Conservation (phyloP, 2,329 filamentous ascomycete genomes). For the Corynespora cassiicola region DNA sequence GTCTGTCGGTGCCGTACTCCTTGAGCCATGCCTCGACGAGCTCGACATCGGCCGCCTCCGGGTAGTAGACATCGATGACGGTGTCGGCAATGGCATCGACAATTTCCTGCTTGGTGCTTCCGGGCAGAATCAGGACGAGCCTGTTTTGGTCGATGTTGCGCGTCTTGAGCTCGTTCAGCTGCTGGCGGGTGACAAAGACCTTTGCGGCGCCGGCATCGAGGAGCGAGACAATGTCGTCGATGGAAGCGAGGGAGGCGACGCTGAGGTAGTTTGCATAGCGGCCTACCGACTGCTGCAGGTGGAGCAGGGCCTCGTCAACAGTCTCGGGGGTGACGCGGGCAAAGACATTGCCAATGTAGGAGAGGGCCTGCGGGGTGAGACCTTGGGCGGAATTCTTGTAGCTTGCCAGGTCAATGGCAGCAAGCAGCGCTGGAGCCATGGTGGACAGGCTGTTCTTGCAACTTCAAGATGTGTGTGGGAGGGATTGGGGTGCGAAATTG, state of each 20-base stretch:
- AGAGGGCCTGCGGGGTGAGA: constrained; percentile 58
- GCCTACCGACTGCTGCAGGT: constrained; percentile 64
- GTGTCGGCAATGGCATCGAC: constrained; percentile 48
- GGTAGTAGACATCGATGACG: constrained; percentile 53
- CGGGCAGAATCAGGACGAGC: constrained; percentile 62
- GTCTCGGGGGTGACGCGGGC: constrained; percentile 58
- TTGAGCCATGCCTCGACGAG: constrained; percentile 54
- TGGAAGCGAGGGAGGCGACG: constrained; percentile 70
- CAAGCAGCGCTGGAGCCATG: constrained; percentile 56
- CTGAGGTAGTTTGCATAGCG: constrained; percentile 74
- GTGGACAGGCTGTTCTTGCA: constrained; percentile 14
- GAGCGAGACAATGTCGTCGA: constrained; percentile 77
- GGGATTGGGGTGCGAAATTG: neutral
- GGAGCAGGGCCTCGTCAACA: constrained; percentile 55
- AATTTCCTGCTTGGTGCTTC: constrained; percentile 50
- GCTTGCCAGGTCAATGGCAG: constrained; percentile 55
- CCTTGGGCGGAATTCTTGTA: constrained; percentile 55
- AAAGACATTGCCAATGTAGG: constrained; percentile 66
- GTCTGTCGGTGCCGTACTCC: constrained; percentile 56
- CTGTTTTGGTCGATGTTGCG: constrained; percentile 62
- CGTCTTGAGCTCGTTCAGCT: constrained; percentile 64
- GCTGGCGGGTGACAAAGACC: constrained; percentile 78
- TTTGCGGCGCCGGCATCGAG: constrained; percentile 85
- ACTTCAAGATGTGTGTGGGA: neutral
- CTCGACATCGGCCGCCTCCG: constrained; percentile 51